phyloP scores from a whole-genome alignment of 129 eudicot species.

The Artemisia annua region DNA sequence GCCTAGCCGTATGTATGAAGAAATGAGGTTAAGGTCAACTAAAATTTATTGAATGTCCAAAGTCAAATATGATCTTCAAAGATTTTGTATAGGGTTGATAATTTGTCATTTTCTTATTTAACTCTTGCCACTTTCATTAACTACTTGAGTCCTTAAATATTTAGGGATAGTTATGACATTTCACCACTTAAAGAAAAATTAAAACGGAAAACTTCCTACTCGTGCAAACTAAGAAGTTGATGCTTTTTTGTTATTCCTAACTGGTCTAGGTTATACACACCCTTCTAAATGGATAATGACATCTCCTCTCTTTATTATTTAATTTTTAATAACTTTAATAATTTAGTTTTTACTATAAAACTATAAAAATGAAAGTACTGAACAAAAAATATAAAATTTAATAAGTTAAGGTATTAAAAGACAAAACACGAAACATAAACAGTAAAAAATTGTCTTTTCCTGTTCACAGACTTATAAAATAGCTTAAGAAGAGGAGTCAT shows the following conservation, averaged over 20 bases:
- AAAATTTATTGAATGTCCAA: background rate
- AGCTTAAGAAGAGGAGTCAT: too few species aligned
- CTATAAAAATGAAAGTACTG: too few species aligned
- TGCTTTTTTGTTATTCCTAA: background rate
- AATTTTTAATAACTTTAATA: too few species aligned
- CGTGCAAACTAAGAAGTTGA: background rate
- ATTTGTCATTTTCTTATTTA: slow-evolving; percentile 16
- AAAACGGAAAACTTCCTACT: background rate
- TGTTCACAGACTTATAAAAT: too few species aligned
- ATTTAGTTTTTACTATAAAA: too few species aligned
- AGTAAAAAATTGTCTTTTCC: too few species aligned
- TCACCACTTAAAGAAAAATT: background rate
- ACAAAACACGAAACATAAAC: too few species aligned
- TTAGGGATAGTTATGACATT: slow-evolving; percentile 17
- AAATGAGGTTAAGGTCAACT: slow-evolving; percentile 8
- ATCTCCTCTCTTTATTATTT: too few species aligned
- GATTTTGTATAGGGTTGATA: background rate
- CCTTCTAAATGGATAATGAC: too few species aligned
- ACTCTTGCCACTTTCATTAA: slow-evolving; percentile 3
- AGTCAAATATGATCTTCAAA: slow-evolving; percentile 6
- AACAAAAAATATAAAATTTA: too few species aligned
- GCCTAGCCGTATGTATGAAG: background rate
- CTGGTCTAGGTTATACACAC: too few species aligned
- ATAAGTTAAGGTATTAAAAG: too few species aligned
- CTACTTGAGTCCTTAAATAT: background rate